These are phyloP conservation scores for Pseudonectria foliicola DNA, from an alignment of 2,329 filamentous ascomycete species.

Conservation along the genomic window DNA sequence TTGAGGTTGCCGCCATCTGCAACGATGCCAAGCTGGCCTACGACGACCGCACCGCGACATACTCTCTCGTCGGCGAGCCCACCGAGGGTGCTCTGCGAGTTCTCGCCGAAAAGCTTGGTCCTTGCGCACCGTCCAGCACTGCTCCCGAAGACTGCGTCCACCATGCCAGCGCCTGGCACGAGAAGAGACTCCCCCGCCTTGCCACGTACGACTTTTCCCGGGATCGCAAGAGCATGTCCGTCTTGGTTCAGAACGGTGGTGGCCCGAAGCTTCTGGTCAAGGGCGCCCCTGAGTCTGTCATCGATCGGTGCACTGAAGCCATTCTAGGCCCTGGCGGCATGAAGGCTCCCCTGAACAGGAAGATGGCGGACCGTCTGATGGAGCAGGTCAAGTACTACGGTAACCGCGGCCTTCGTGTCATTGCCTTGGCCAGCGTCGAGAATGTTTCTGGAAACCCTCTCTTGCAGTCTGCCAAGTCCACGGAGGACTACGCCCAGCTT, in stretches of 20 bases:
- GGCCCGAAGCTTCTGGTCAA: constrained; percentile 85
- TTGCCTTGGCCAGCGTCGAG: constrained; percentile 81
- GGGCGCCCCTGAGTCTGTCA: constrained; percentile 87
- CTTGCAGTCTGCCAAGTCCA: constrained; percentile 68
- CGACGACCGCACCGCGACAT: constrained; percentile 66
- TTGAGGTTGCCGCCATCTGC: constrained; percentile 67
- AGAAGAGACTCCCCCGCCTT: constrained; percentile 64
- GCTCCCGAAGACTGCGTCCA: constrained; percentile 62
- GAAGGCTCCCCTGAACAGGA: constrained; percentile 63
- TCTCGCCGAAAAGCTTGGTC: constrained; percentile 90
- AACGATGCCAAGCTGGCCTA: constrained; percentile 83
- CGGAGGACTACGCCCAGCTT: constrained; percentile 74
- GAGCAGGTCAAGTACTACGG: constrained; percentile 85
- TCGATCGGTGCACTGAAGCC: constrained; percentile 83
- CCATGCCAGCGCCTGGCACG: constrained; percentile 78
- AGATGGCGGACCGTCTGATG: constrained; percentile 62
- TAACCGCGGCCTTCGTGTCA: constrained; percentile 86
- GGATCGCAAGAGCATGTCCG: constrained; percentile 99
- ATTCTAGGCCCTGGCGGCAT: constrained; percentile 73
- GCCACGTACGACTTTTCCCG: constrained; percentile 95
- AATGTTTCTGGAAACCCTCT: constrained; percentile 65
- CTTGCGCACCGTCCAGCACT: constrained; percentile 53
- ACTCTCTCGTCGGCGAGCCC: constrained; percentile 82
- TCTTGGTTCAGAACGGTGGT: constrained; percentile 66
- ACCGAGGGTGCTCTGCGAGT: constrained; percentile 91